phyloP scores from a whole-genome alignment of 2,329 filamentous ascomycete genomes.

The Ambrosiella cleistominuta region DNA sequence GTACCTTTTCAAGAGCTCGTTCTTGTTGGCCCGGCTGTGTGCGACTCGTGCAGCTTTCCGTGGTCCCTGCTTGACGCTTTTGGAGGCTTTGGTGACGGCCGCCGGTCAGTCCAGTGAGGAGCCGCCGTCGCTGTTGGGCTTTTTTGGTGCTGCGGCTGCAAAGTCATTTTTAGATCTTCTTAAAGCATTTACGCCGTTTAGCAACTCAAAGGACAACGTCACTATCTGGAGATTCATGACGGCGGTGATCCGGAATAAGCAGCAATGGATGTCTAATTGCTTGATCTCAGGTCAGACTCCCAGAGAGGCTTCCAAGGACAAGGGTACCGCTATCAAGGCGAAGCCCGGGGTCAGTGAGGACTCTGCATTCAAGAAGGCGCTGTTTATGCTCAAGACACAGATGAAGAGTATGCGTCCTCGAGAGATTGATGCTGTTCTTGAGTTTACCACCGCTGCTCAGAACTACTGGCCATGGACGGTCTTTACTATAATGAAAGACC shows the following conservation, averaged over 20 bases:
- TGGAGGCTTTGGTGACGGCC: slow-evolving; percentile 56
- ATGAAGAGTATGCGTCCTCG: slow-evolving; percentile 47
- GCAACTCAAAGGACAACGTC: slow-evolving; percentile 44
- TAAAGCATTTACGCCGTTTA: slow-evolving; percentile 59
- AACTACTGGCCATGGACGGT: slow-evolving; percentile 95
- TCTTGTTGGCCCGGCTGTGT: slow-evolving; percentile 60
- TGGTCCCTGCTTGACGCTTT: slow-evolving; percentile 45
- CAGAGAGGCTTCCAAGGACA: slow-evolving; percentile 37
- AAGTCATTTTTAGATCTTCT: slow-evolving; percentile 70
- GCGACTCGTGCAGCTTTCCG: slow-evolving; percentile 50
- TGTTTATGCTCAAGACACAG: slow-evolving; percentile 45
- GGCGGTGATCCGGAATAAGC: slow-evolving; percentile 68
- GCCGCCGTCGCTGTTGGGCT: slow-evolving; percentile 83
- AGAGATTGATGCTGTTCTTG: slow-evolving; percentile 57
- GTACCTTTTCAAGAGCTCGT: slow-evolving; percentile 65
- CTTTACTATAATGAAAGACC: slow-evolving; percentile 57
- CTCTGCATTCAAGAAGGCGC: slow-evolving; percentile 57
- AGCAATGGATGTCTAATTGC: slow-evolving; percentile 93
- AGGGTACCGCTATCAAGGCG: slow-evolving; percentile 20
- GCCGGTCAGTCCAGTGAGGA: slow-evolving; percentile 42
- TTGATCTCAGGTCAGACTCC: slow-evolving; percentile 78
- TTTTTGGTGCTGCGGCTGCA: slow-evolving; percentile 65
- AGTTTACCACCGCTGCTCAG: slow-evolving; percentile 75
- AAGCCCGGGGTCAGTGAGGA: slow-evolving; percentile 21
- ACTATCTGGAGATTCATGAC: slow-evolving; percentile 75